A percentile compares a stretch with the other conserved stretches of the same genome.
These are phyloP conservation scores for Chlamydomonas applanata DNA, from an alignment of 139 green algal genomes.

Conservation along the genomic window DNA sequence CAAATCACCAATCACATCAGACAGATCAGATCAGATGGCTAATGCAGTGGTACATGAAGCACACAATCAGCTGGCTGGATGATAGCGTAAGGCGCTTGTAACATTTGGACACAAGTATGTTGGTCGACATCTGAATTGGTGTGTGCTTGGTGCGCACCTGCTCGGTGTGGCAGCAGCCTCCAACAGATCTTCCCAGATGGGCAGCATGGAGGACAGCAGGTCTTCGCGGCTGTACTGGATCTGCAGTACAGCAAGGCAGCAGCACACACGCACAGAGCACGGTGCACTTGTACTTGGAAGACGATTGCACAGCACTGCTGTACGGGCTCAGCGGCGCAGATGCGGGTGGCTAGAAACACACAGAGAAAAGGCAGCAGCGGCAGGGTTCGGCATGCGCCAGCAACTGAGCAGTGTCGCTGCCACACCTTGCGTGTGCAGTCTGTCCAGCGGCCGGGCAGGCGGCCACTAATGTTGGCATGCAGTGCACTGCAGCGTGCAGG, in stretches of 20 bases:
- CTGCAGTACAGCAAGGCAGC: neutral
- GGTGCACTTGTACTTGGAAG: no score
- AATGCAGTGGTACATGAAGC: no score
- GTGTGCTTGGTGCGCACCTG: no score
- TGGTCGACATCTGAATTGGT: no score
- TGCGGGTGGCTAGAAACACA: no score
- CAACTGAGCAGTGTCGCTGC: neutral
- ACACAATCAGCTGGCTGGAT: neutral
- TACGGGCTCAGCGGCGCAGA: neutral
- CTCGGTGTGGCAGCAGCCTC: slow-evolving; percentile 28
- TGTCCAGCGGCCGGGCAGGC: slow-evolving; percentile 51
- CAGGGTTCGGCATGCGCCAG: neutral
- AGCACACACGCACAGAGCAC: no score
- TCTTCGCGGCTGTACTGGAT: slow-evolving; percentile 47
- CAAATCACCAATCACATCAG: no score
- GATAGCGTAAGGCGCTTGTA: neutral
- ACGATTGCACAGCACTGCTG: no score
- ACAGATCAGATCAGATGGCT: no score
- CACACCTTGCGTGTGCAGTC: slow-evolving; percentile 40
- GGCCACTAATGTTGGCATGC: slow-evolving; percentile 55
- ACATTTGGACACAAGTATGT: no score
- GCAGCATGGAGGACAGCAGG: slow-evolving; percentile 64
- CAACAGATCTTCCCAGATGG: slow-evolving; percentile 79
- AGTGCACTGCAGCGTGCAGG: slow-evolving; percentile 61
- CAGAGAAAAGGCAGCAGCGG: neutral